Conservation (phyloP, 768 basidiomycete species). For the Mycena epipterygia region DNA sequence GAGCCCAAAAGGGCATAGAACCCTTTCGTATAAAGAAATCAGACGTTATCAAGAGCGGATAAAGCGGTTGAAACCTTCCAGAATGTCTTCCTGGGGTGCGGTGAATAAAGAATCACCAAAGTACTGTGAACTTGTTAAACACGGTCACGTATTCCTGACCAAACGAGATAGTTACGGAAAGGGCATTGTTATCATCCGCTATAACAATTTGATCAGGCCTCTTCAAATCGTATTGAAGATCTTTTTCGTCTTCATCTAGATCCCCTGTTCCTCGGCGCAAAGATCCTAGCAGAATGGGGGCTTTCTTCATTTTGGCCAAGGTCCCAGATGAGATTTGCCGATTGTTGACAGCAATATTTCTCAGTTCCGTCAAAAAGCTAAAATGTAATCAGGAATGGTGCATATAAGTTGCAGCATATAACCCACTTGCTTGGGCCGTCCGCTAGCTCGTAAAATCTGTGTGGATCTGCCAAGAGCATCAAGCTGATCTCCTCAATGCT, state of each 20-base stretch:
- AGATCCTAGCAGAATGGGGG: constrained; percentile 81
- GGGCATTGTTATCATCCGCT: constrained; percentile 87
- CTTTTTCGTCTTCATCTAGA: constrained; percentile 46
- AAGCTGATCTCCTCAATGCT: constrained; percentile 85
- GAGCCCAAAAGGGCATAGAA: constrained; percentile 88
- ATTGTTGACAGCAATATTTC: constrained; percentile 81
- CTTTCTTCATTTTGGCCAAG: constrained; percentile 73
- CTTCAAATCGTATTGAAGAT: constrained; percentile 78
- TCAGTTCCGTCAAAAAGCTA: constrained; percentile 83
- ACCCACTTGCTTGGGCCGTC: constrained; percentile 78
- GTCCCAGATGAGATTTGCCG: constrained; percentile 67
- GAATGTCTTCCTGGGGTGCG: constrained; percentile 90
- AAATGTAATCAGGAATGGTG: not conserved
- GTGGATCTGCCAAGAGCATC: constrained; percentile 77
- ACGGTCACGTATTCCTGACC: too few relatives aligned
- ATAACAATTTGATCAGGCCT: constrained; percentile 80
- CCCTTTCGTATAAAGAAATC: constrained; percentile 49
- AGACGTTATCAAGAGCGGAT: constrained; percentile 1
- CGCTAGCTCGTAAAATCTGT: constrained; percentile 77
- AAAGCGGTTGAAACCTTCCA: constrained; percentile 73
- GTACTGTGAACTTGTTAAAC: too few relatives aligned
- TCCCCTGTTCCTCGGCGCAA: constrained; percentile 64
- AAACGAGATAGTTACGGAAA: constrained; percentile 38
- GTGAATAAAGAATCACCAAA: constrained; percentile 84
- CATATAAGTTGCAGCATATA: not conserved